Conservation (phyloP, 768 basidiomycete species). For the Leccinellum rugosiceps region DNA sequence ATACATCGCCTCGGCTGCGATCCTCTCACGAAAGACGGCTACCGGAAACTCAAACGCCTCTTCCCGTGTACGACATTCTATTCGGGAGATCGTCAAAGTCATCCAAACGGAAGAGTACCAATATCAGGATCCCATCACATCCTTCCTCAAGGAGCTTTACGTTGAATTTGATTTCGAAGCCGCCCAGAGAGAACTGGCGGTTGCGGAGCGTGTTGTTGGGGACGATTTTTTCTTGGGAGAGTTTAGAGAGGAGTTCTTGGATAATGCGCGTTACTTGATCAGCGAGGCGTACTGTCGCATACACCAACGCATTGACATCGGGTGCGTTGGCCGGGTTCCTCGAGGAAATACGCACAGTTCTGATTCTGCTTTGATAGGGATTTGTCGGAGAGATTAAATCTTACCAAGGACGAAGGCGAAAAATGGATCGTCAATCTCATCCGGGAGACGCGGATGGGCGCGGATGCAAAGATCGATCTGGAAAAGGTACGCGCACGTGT, state of each 20-base stretch:
- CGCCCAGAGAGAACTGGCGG: constrained; percentile 77
- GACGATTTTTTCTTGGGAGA: constrained; percentile 94
- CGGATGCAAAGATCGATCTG: constrained; percentile 96
- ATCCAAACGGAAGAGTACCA: constrained; percentile 96
- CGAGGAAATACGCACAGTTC: background rate
- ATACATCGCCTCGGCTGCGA: constrained; percentile 90
- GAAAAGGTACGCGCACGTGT: constrained; percentile 61
- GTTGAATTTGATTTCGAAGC: constrained; percentile 96
- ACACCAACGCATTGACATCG: constrained; percentile 88
- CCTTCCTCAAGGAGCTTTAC: constrained; percentile 91
- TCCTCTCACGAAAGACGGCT: constrained; percentile 81
- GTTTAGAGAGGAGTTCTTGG: constrained; percentile 91
- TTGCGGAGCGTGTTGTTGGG: constrained; percentile 77
- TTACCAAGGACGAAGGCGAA: constrained; percentile 93
- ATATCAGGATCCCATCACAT: constrained; percentile 90
- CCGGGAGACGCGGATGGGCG: constrained; percentile 93
- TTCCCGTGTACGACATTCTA: constrained; percentile 79
- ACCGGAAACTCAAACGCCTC: constrained; percentile 47
- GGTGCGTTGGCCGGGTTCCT: constrained; percentile 40
- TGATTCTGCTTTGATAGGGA: constrained; percentile 49
- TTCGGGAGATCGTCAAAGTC: constrained; percentile 89
- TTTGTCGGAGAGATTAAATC: constrained; percentile 88
- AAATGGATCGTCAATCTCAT: constrained; percentile 99
- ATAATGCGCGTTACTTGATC: constrained; percentile 93
- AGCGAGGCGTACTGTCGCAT: constrained; percentile 98